A percentile compares a stretch with the other conserved stretches of the same genome.
These are phyloP conservation scores for Gilbertella persicaria DNA, from an alignment of 371 early-diverging fungal genomes.

Conservation along the genomic window DNA sequence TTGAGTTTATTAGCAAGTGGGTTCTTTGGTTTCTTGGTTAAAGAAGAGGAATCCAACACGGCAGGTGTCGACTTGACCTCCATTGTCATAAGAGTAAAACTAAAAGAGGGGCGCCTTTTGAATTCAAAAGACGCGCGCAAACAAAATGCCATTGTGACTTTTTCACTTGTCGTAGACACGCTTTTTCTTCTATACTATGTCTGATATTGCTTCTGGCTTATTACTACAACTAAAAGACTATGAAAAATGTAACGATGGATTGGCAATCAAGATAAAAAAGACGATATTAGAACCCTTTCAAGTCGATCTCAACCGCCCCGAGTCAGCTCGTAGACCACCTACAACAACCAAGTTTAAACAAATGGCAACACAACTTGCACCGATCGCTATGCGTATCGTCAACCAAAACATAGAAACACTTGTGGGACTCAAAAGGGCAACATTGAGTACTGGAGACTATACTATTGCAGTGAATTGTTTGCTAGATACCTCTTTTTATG, in stretches of 20 bases:
- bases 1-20: constrained; percentile 56
- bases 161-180: too few species aligned
- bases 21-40: constrained; percentile 47
- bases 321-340: constrained; percentile 19
- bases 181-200: constrained; percentile 5
- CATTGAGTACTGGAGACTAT: not conserved
- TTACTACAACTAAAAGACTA: constrained; percentile 14
- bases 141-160: too few species aligned
- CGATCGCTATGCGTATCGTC: constrained; percentile 39
- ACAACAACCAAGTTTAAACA: constrained; percentile 27
- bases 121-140: too few species aligned
- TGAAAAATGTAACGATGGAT: constrained; percentile 30
- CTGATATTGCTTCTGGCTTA: constrained; percentile 5
- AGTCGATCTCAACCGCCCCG: constrained; percentile 20
- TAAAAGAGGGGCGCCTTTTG: too few species aligned
- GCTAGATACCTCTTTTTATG: constrained; percentile 38
- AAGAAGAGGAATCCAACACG: constrained; percentile 11
- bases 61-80: not conserved
- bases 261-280: constrained; percentile 20
- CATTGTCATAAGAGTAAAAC: too few species aligned
- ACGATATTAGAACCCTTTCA: constrained; percentile 43
- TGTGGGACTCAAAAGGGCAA: constrained; percentile 11
- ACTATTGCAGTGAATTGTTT: constrained; percentile 34
- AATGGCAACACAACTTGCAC: constrained; percentile 30
- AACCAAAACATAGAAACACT: constrained; percentile 43